Base-by-base conservation (phyloP, 257 asterid species). In the Verbena officinalis region DNA sequence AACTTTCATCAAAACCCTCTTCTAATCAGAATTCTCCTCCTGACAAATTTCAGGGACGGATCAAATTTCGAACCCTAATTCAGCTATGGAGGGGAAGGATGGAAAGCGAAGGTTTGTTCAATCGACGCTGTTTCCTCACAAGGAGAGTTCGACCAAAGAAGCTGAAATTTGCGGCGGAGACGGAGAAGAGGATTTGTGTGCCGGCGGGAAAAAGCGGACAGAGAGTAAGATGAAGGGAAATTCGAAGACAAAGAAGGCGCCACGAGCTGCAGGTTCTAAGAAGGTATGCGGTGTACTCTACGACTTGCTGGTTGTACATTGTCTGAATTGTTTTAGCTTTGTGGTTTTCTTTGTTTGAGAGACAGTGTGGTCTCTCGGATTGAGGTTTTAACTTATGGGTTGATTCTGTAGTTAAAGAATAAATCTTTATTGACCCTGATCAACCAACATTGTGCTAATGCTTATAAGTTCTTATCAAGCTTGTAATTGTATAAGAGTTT, bases 71-170 rank as follows among this genome's bases (percentile, higher is more conserved):
- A 69, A 50, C 80, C 80, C 76, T 75, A 69, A 72, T 83, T 80
- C 59, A 33, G 80, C 73, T 59, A 77, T 71, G 86, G 81, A 76
- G 69, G 83, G 54, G 71, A 73, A 58, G 49, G 75, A 70, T 34
- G 82, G 20, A 40, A 69, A 69, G 77, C 87, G 95, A 51, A 75
- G 86, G 72, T 75, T 88, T 65, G 95, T 88, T 50, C 96, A 91
- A 24, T 72, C 90, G 65, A 84, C 90, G 48, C 70, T 91, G 69
- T 88, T 88, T 72, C 85, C 94, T 4, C 83, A 66, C 65, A 60
- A 6, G 69, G 84, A 77, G 64, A 70, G 68, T 40, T 45, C 64
- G 53, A 62, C 42, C 43, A 81, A 73, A 49, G 82, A 56, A 55
- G 62, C 33, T 19, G 82, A 51, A 43, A 55, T 39, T 71, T 48